These are phyloP conservation scores for Hypoxylon crocopeplum DNA, from an alignment of 495 filamentous ascomycete species.

Conservation along the genomic window DNA sequence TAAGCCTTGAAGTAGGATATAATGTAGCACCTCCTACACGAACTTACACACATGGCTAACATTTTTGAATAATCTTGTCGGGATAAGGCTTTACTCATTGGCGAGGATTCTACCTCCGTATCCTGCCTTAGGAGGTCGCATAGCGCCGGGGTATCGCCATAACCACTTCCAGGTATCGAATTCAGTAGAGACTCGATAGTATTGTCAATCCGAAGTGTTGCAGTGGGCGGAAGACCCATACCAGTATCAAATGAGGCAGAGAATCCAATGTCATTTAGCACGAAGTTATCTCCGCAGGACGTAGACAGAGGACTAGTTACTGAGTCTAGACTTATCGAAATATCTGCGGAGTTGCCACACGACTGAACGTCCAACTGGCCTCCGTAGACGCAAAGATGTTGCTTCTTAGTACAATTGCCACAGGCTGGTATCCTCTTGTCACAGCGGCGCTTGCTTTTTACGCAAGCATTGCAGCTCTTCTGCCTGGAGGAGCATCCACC, in stretches of 20 bases:
- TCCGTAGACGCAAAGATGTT: slow-evolving; percentile 41
- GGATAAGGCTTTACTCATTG: slow-evolving; percentile 4
- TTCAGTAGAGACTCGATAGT: slow-evolving; percentile 19
- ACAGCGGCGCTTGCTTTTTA: slow-evolving; percentile 46
- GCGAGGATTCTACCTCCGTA: neutral
- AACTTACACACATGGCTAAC: slow-evolving; percentile 37
- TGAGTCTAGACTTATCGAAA: slow-evolving; percentile 11
- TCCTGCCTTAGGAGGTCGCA: slow-evolving; percentile 1
- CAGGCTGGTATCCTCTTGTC: slow-evolving; percentile 46
- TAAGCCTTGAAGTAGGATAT: neutral
- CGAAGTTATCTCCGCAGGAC: neutral
- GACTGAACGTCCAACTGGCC: slow-evolving; percentile 7
- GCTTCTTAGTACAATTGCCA: slow-evolving; percentile 43
- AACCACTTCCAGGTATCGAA: slow-evolving; percentile 2
- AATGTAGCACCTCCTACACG: neutral
- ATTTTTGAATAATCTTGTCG: slow-evolving; percentile 35
- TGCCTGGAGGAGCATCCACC: slow-evolving; percentile 35
- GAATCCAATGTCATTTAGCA: neutral
- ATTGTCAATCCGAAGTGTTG: slow-evolving; percentile 10
- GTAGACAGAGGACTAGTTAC: neutral
- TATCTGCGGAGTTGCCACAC: slow-evolving; percentile 5
- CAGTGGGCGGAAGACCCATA: neutral
- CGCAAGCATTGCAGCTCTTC: slow-evolving; percentile 50
- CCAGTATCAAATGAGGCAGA: neutral
- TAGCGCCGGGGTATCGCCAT: neutral